Evolutionary conservation across 2,329 filamentous ascomycete species (phyloP).

Genomic region (Capronia epimyces): DNA sequence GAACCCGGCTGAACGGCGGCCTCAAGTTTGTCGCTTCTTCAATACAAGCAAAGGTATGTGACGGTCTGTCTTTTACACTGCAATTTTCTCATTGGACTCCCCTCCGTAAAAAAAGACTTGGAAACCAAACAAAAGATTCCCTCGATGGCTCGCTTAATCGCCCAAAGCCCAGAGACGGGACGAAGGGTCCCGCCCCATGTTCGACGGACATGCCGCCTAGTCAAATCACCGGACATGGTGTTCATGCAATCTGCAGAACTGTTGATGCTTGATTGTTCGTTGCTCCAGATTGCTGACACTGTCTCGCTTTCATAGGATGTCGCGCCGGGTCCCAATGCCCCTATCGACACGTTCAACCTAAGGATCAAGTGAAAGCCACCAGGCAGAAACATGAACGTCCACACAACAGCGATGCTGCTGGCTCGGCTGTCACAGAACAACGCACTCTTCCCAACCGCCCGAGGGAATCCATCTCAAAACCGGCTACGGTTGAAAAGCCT

Average conservation of each 20-base stretch:
- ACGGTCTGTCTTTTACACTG: constrained; percentile 11
- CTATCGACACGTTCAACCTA: constrained; percentile 40
- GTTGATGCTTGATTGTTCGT: not conserved
- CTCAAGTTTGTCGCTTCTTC: constrained; percentile 24
- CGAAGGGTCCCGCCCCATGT: not conserved
- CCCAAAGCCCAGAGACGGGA: no score
- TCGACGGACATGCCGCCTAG: not conserved
- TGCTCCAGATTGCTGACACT: constrained; percentile 6
- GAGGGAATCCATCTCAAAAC: constrained; percentile 31
- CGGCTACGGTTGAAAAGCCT: constrained; percentile 48
- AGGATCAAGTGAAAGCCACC: constrained; percentile 30
- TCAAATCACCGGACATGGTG: constrained; percentile 2
- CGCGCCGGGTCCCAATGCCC: constrained; percentile 48
- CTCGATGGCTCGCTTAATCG: no score
- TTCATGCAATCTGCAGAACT: not conserved
- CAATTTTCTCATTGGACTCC: constrained; percentile 16
- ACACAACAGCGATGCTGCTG: constrained; percentile 16
- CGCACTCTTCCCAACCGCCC: constrained; percentile 15
- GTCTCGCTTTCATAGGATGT: constrained; percentile 40
- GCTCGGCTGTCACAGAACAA: constrained; percentile 9
- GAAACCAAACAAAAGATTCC: not conserved
- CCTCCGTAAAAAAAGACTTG: no score
- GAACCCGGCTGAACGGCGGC: constrained; percentile 6
- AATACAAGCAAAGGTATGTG: constrained; percentile 23
- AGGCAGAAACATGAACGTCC: constrained; percentile 23